Base-by-base conservation (phyloP, 2,329 filamentous ascomycete species). In the Ophiostoma sp. region DNA sequence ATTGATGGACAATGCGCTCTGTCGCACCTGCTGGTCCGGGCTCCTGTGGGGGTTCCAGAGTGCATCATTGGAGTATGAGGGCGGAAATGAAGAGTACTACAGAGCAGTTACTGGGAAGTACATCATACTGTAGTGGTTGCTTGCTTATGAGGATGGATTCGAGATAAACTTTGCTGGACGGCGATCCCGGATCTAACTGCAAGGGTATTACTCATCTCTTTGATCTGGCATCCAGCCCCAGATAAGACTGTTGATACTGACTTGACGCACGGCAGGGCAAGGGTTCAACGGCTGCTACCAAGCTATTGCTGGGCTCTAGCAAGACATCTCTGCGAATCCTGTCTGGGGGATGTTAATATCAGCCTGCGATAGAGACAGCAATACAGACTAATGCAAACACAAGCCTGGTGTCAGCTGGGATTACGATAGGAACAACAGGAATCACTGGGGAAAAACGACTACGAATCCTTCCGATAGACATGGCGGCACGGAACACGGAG, bases 161-260 rank as follows among this genome's bases (percentile, higher is more conserved):
- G 62, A 57, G 5, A 23, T 39, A 65, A 39, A 36, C 57, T 65
- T 65, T 65, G 20, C 23, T 65, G 35, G 33, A 39, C 62, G 62
- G 62, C 62, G 62, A 65, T 39, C 62, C 62, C 62, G 62, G 33
- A 20, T 62, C 57, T 62, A 62, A 33, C 57, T 62, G 57, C 6
- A 17, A 7, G 23, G 35, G 15, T 33, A 62, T 13, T 7, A 62
- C 27, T 7, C 44, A 48, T 48, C 17, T 13, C 44, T 48, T 20
- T 48, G 44, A 48, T 48, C 17, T 52, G 17, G 48, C n/a, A 57
- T 15, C 8, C 10, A 57, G 57, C 57, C 15, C 57, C 27, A 62
- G 27, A 7, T 5, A 23, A 27, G 6, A 33, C 11, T 17, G 57
- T 20, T 15, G 52, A 48, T 57, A 57, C 27, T 27, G 52, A 11